A percentile compares a stretch with the other conserved stretches of the same genome.
Conservation (phyloP, 257 asterid genomes). For the Solanum piurae region DNA sequence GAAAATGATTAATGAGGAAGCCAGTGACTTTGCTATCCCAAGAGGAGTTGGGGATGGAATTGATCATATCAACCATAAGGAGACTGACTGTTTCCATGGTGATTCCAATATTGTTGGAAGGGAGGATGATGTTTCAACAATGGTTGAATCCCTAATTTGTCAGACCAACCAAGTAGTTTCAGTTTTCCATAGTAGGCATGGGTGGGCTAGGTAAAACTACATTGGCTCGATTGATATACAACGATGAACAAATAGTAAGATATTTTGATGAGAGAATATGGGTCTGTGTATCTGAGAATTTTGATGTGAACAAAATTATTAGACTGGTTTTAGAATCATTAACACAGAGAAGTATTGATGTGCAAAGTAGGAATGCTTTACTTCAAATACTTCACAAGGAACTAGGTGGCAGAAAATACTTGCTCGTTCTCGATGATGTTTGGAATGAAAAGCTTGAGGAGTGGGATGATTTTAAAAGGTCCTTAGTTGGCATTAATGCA, state of each 20-base stretch:
- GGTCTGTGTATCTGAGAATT: constrained; percentile 6
- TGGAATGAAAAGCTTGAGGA: background rate
- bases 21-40: background rate
- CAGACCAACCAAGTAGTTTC: background rate
- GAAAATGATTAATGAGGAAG: background rate
- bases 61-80: background rate
- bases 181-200: background rate
- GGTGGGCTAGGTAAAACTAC: constrained; percentile 14
- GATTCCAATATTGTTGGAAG: constrained; percentile 9
- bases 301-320: background rate
- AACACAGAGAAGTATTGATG: background rate
- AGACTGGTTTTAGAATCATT: constrained; percentile 3
- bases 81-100: background rate
- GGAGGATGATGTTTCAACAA: background rate
- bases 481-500: constrained; percentile 2
- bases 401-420: background rate
- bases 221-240: background rate
- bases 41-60: background rate
- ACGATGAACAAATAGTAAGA: background rate
- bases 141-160: background rate
- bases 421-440: constrained; percentile 14
- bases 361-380: background rate
- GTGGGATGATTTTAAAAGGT: constrained; percentile 5
- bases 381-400: background rate
- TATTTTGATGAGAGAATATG: constrained; percentile 2